Base-by-base conservation (phyloP, 1,284 basidiomycete genomes). In the Hypsizygus ulmarius region DNA sequence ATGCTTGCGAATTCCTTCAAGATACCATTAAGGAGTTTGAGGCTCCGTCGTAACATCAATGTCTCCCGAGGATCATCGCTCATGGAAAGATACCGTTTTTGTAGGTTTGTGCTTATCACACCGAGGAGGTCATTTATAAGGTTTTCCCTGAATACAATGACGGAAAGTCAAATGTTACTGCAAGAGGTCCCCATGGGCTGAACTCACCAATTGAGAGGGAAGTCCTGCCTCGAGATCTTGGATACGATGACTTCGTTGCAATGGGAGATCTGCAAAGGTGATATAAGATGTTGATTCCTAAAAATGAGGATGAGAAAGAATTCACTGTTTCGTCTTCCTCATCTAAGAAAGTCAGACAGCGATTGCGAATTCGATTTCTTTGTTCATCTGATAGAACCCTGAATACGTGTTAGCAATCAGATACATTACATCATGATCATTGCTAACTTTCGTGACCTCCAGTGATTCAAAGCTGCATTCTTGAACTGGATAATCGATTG, bases 401-500 rank as follows among this genome's bases (percentile, higher is more conserved):
- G 59, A 51, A 39, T 45, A 49, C 42, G 45, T 47, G 18, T 52
- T 39, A 54, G 46, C 41, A 40, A 29, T 6, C 39, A 39, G 35
- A 49, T 34, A 29, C 43, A 50, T n/a, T 3, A 34, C 34, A 28
- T 12, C 14, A 21, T 14, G 7, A 38, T 15, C 16, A 36, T 10
- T 35, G 52, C 76, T 56, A 55, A 87, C 89, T 81, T 87, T 66
- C 82, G 70, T 21, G 83, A 83, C 60, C 75, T 73, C 88, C 88
- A 91, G 56, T 85, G 81, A 43, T 66, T 67, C 3, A 81, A 59
- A 5, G 80, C 83, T 1, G 74, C 71, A 54, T 91, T 91, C 65
- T 91, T 91, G 66, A 90, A 86, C 59, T 90, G 88, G 48, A 91
- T 88, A 54, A 90, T 88, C 34, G 83, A 78, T 59, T 86, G 83